Evolutionary conservation across 2,329 filamentous ascomycete genomes (phyloP).

Genomic region (Chrysosporium queenslandicum): DNA sequence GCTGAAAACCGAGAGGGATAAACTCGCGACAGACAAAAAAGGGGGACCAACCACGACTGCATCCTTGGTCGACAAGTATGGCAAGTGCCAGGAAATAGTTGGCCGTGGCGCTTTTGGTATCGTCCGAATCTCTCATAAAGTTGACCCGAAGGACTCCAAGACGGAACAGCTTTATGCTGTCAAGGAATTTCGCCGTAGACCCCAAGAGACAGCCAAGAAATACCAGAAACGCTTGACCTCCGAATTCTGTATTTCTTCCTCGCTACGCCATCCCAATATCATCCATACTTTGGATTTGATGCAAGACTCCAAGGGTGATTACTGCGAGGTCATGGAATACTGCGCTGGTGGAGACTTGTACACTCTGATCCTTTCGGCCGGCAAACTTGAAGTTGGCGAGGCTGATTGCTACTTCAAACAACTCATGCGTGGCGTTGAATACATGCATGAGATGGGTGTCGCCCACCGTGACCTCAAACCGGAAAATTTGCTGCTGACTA

Average conservation of each 20-base stretch:
- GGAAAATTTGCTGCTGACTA: slow-evolving; percentile 89
- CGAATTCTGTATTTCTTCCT: slow-evolving; percentile 97
- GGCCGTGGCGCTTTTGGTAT: slow-evolving; percentile 95
- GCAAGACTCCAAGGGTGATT: slow-evolving; percentile 92
- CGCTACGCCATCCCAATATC: slow-evolving; percentile 90
- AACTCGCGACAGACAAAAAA: slow-evolving; percentile 63
- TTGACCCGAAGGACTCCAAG: slow-evolving; percentile 64
- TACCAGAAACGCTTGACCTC: slow-evolving; percentile 96
- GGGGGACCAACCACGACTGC: slow-evolving; percentile 62
- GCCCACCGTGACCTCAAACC: slow-evolving; percentile 95
- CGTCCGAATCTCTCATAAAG: slow-evolving; percentile 94
- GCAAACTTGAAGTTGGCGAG: slow-evolving; percentile 78
- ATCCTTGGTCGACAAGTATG: slow-evolving; percentile 89
- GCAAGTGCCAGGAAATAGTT: slow-evolving; percentile 95
- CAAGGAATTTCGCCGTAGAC: slow-evolving; percentile 91
- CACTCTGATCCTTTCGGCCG: slow-evolving; percentile 79
- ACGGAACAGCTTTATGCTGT: slow-evolving; percentile 89
- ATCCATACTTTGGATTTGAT: slow-evolving; percentile 94
- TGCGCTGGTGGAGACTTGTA: slow-evolving; percentile 95
- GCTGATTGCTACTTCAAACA: slow-evolving; percentile 99
- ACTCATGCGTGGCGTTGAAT: slow-evolving; percentile 96
- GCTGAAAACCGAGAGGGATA: slow-evolving; percentile 76
- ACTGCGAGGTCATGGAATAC: slow-evolving; percentile 99
- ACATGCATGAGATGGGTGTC: slow-evolving; percentile 98
- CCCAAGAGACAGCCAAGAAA: slow-evolving; percentile 90